Base-by-base conservation (phyloP, 2,329 filamentous ascomycete genomes). In the Penicillium sp. region DNA sequence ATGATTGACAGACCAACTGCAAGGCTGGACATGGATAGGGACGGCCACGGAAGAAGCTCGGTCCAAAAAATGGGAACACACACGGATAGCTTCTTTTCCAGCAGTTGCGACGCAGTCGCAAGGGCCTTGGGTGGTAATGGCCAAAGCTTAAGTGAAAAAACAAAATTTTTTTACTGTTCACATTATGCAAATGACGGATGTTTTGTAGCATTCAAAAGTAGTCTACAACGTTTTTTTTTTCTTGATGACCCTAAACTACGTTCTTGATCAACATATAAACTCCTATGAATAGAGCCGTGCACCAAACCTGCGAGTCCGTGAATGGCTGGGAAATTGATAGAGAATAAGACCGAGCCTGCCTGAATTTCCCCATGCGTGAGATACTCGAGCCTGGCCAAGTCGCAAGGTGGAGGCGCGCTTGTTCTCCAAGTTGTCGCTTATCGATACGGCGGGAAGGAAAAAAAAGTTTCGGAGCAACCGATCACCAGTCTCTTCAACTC, bases 401-500 rank as follows among this genome's bases (percentile, higher is more conserved):
- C 37, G 35, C 4, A 27, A 12, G 11, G 42, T 44, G 43, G 43
- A 45, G 40, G 13, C 11, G 12, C 25, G 29, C 12, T 40, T 24
- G 24, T 39, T 43, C n/a, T 29, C 44, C 39, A 13, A 39, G 45
- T 12, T 39, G 52, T 55, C 57, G 61, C 63, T 66, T 66, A 66
- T 66, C 63, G 63, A 66, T 66, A 65, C 53, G 50, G 53, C 47
- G 39, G 53, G 52, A 58, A 61, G 35, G 64, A 43, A 65, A 65
- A 43, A 65, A 64, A 65, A 62, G 57, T 54, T 60, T 64, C 54
- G 50, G 56, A 52, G 50, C 50, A 40, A 43, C 75, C 91, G 91
- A 86, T 84, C 90, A 36, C 87, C 87, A 1, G 90, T 87, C 0
- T 48, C 78, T 91, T 90, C 93, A 72, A n/a, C 33, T 32, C 35